These are phyloP conservation scores for Globisporangium camurandrum DNA, from an alignment of 352 stramenopile genomes.

Conservation along the genomic window DNA sequence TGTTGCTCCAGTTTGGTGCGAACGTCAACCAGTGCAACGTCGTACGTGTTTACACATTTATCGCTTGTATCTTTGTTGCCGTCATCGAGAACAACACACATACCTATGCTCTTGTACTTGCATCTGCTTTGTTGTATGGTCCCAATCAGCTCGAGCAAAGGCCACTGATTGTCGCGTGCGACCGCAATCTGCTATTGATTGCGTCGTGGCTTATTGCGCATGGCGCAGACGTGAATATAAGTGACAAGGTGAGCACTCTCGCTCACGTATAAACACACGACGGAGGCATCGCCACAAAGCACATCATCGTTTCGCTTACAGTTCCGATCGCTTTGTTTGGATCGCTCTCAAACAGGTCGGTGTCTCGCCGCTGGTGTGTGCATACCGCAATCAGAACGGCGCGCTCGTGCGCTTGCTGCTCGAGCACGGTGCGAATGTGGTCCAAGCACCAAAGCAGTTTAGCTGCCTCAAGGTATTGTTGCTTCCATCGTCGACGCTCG, in stretches of 20 bases:
- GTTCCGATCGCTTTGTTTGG: neutral
- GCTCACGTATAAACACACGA: neutral
- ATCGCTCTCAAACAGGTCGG: slow-evolving; percentile 19
- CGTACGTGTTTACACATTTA: neutral
- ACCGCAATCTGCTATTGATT: slow-evolving; percentile 31
- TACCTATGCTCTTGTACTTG: neutral
- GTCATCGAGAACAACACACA: too few relatives aligned
- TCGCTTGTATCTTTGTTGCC: neutral
- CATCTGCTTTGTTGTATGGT: neutral
- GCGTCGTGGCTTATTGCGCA: slow-evolving; percentile 44
- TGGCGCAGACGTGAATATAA: slow-evolving; percentile 42
- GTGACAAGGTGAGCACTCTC: slow-evolving; percentile 19
- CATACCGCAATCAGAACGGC: slow-evolving; percentile 44
- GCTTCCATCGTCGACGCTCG: neutral
- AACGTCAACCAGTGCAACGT: slow-evolving; percentile 47
- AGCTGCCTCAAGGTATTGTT: slow-evolving; percentile 28
- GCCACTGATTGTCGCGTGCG: slow-evolving; percentile 43
- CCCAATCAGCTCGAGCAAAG: slow-evolving; percentile 41
- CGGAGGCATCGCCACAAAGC: neutral
- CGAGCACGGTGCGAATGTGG: slow-evolving; percentile 28
- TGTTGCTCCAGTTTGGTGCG: slow-evolving; percentile 43
- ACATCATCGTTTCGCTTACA: neutral
- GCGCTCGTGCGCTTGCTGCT: slow-evolving; percentile 37
- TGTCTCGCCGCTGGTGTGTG: slow-evolving; percentile 43
- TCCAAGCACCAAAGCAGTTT: slow-evolving; percentile 22